phyloP scores from a whole-genome alignment of 176 grass and related monocot genomes.

The Cocos nucifera region DNA sequence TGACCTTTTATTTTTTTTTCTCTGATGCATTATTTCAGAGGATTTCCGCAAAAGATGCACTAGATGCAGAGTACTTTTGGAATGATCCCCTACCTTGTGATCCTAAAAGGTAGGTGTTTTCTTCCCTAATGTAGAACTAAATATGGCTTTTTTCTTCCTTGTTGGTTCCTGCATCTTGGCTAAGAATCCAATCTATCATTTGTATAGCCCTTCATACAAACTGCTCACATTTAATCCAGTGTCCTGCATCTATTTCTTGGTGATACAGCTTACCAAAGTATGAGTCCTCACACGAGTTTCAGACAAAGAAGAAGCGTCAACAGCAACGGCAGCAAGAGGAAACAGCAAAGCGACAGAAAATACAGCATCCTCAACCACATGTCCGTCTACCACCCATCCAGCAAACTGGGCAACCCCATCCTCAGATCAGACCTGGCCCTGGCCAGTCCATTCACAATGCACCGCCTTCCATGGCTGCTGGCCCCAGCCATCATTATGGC shows the following conservation, averaged over 20 bases:
- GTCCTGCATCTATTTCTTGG: not conserved
- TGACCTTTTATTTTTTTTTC: too few relatives aligned
- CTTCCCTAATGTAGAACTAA: too few relatives aligned
- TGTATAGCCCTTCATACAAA: not conserved
- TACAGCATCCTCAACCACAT: conserved; percentile 78
- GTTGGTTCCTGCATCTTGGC: too few relatives aligned
- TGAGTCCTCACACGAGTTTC: conserved; percentile 83
- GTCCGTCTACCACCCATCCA: conserved; percentile 86
- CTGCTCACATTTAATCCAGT: not conserved
- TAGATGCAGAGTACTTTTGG: conserved; percentile 97
- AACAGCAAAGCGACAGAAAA: conserved; percentile 79
- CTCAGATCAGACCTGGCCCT: conserved; percentile 49
- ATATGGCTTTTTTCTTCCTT: too few relatives aligned
- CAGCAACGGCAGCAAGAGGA: conserved; percentile 91
- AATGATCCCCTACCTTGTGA: conserved; percentile 91
- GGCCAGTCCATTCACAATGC: conserved; percentile 56
- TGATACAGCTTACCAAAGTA: conserved; percentile 75
- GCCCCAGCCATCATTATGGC: conserved; percentile 64
- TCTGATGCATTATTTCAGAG: conserved; percentile 35
- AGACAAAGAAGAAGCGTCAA: conserved; percentile 91
- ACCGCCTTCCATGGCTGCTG: conserved; percentile 52
- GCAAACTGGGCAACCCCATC: conserved; percentile 54
- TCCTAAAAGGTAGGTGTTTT: conserved; percentile 49
- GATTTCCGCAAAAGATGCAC: conserved; percentile 86
- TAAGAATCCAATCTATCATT: too few relatives aligned